Conservation (phyloP, 2,329 filamentous ascomycete species). For the Cylindrodendrum hubeiense region DNA sequence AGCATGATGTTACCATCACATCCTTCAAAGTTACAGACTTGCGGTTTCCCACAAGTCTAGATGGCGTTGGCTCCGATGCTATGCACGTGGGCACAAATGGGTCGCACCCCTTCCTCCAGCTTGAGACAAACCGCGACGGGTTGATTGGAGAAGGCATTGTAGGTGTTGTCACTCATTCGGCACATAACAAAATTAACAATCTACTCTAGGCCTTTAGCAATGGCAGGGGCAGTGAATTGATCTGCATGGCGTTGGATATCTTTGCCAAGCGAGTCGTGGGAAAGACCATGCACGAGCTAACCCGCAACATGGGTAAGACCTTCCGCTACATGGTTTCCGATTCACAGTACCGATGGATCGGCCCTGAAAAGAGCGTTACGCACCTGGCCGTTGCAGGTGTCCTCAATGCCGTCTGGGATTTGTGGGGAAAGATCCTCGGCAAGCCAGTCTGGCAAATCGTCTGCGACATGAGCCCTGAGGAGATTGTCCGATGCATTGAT, state of each 20-base stretch:
- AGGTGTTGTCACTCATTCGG: slow-evolving; percentile 21
- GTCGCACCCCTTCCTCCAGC: slow-evolving; percentile 90
- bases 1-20: slow-evolving; percentile 75
- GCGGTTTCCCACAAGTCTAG: slow-evolving; percentile 89
- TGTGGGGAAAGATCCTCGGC: slow-evolving; percentile 87
- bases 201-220: slow-evolving; percentile 77
- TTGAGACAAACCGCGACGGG: slow-evolving; percentile 78
- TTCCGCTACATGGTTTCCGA: slow-evolving; percentile 92
- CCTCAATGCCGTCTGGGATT: slow-evolving; percentile 92
- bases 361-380: slow-evolving; percentile 92
- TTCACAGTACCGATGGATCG: slow-evolving; percentile 92
- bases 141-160: slow-evolving; percentile 85
- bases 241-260: slow-evolving; percentile 85
- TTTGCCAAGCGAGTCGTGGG: slow-evolving; percentile 83
- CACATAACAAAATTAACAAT: background rate
- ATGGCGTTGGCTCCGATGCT: slow-evolving; percentile 94
- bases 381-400: slow-evolving; percentile 90
- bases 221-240: slow-evolving; percentile 90
- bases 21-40: slow-evolving; percentile 79
- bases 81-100: slow-evolving; percentile 97
- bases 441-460: slow-evolving; percentile 94
- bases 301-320: slow-evolving; percentile 85
- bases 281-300: slow-evolving; percentile 81
- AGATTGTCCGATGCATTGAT: slow-evolving; percentile 89
- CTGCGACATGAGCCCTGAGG: slow-evolving; percentile 88